Percentiles rank a stretch among this genome's conserved stretches.
phyloP scores from a whole-genome alignment of 805 yeast genomes.

The Cyberlindnera petersonii region DNA sequence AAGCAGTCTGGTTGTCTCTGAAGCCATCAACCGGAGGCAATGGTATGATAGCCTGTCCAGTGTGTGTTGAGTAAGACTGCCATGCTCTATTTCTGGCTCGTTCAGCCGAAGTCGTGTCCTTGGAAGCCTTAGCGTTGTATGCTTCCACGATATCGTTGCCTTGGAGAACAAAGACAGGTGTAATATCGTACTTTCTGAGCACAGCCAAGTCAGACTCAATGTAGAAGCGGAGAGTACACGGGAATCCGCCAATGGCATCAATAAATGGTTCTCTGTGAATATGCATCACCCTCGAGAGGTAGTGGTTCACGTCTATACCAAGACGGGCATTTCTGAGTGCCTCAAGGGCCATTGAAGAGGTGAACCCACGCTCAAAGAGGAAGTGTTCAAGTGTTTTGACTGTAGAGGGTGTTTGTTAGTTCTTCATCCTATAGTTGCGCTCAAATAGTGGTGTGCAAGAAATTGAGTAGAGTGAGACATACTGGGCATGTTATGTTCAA shows the following conservation, averaged over 20 bases:
- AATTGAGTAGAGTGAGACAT: neutral
- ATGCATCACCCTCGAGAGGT: slow-evolving; percentile 57
- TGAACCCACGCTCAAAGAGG: slow-evolving; percentile 63
- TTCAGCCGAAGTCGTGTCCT: slow-evolving; percentile 28
- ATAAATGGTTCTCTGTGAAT: slow-evolving; percentile 62
- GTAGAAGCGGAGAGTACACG: slow-evolving; percentile 52
- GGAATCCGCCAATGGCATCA: slow-evolving; percentile 81
- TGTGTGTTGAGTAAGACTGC: slow-evolving; percentile 32
- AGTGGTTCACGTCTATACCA: slow-evolving; percentile 84
- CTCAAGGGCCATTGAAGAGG: slow-evolving; percentile 58
- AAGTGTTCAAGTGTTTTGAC: slow-evolving; percentile 63
- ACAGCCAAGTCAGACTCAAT: slow-evolving; percentile 60
- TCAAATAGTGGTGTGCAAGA: too few relatives aligned
- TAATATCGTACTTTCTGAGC: slow-evolving; percentile 57
- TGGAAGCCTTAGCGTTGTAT: slow-evolving; percentile 35
- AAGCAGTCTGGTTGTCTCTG: slow-evolving; percentile 45
- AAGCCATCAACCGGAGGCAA: slow-evolving; percentile 42
- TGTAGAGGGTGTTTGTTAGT: slow-evolving; percentile 12
- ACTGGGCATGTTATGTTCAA: slow-evolving; percentile 8
- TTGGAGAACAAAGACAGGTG: slow-evolving; percentile 75
- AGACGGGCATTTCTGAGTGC: slow-evolving; percentile 60
- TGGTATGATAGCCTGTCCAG: slow-evolving; percentile 24
- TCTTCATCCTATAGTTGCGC: too few relatives aligned
- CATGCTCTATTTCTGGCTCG: slow-evolving; percentile 46
- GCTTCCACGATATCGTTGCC: slow-evolving; percentile 50